Evolutionary conservation across 2,329 filamentous ascomycete species (phyloP).

Genomic region (Cladorrhinum sp.): DNA sequence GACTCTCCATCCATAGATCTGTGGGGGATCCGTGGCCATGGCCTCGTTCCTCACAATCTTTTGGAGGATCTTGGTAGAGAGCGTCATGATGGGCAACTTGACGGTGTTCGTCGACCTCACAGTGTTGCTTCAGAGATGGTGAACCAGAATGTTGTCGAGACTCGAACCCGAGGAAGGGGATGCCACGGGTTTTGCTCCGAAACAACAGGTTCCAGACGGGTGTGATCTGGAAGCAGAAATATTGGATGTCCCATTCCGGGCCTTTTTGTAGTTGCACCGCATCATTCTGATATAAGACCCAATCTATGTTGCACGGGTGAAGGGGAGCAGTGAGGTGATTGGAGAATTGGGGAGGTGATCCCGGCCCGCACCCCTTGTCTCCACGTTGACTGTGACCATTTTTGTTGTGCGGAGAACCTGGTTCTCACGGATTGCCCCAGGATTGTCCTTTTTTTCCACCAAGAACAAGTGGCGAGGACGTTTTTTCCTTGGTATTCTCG

Average conservation of each 20-base stretch:
- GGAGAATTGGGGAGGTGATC: constrained; percentile 11
- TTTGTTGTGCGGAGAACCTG: constrained; percentile 15
- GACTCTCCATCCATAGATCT: constrained; percentile 70
- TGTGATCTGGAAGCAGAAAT: background rate
- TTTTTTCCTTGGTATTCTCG: background rate
- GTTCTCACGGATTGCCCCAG: constrained; percentile 1
- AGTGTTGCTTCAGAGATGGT: background rate
- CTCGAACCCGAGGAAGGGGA: background rate
- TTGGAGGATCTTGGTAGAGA: constrained; percentile 32
- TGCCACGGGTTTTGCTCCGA: constrained; percentile 8
- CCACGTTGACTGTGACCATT: constrained; percentile 12
- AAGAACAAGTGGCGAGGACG: constrained; percentile 12
- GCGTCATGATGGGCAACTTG: constrained; percentile 21
- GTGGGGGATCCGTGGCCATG: constrained; percentile 62
- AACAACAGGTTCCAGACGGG: background rate
- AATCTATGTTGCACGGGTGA: constrained; percentile 12
- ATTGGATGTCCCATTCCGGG: constrained; percentile 15
- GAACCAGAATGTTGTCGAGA: background rate
- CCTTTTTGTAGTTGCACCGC: constrained; percentile 24
- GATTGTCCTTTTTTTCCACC: constrained; percentile 21
- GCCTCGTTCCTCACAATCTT: constrained; percentile 56
- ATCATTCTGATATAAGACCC: constrained; percentile 13
- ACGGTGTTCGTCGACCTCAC: background rate
- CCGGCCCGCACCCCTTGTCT: constrained; percentile 9
- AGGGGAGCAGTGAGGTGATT: constrained; percentile 19